Conservation (phyloP, 768 basidiomycete species). For the Lentinus tigrinus region DNA sequence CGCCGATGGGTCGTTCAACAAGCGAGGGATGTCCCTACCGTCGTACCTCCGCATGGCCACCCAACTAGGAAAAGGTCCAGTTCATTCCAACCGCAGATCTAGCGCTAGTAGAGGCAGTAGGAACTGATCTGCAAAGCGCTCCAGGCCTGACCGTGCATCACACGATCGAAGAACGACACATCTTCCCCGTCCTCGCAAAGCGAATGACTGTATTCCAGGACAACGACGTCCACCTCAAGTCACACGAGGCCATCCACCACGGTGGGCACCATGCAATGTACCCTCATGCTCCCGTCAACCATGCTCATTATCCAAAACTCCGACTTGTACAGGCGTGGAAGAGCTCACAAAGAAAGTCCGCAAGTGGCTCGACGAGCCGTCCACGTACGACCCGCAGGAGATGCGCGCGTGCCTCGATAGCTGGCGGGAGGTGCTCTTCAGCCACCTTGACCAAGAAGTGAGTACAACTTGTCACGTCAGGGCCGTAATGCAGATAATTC, state of each 20-base stretch:
- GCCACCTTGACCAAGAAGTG: conserved; percentile 56
- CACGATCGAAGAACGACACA: conserved; percentile 49
- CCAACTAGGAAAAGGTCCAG: conserved; percentile 41
- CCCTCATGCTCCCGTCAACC: not conserved
- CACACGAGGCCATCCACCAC: conserved; percentile 54
- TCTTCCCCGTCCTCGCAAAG: conserved; percentile 52
- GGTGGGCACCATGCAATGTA: conserved; percentile 29
- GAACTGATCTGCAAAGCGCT: not conserved
- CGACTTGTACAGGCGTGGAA: conserved; percentile 42
- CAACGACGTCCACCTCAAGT: conserved; percentile 45
- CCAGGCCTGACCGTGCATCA: conserved; percentile 56
- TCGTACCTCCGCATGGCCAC: conserved; percentile 41
- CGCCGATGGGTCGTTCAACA: conserved; percentile 51
- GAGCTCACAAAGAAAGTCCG: conserved; percentile 38
- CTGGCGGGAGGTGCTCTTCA: conserved; percentile 48
- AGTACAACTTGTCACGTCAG: not conserved
- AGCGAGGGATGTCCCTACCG: conserved; percentile 41
- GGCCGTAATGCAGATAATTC: not conserved
- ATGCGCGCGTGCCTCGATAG: conserved; percentile 50
- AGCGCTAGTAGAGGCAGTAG: too few species aligned
- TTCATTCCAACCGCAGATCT: not conserved
- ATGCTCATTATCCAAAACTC: not conserved
- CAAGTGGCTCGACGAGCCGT: conserved; percentile 43
- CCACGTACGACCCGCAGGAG: conserved; percentile 48
- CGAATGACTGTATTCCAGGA: conserved; percentile 48